Conservation (phyloP, 176 grass and related monocot species). For the Hordeum marinum region DNA sequence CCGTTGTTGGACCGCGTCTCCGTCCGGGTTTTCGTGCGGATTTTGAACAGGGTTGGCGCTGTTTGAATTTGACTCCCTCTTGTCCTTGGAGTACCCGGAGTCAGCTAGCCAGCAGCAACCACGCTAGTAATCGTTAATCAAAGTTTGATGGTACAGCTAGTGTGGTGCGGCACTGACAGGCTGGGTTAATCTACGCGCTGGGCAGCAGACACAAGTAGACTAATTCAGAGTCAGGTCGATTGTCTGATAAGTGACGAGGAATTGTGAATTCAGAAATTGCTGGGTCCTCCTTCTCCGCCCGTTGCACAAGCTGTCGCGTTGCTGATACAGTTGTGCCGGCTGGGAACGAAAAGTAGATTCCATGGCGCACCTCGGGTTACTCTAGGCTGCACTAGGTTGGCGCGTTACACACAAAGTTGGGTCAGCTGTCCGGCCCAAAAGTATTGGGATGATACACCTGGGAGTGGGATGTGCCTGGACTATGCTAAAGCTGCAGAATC, state of each 20-base stretch:
- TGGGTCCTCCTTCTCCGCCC: not conserved
- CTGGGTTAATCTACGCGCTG: not conserved
- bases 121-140: not conserved
- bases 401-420: not conserved
- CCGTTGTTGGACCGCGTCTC: not conserved
- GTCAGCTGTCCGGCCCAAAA: not conserved
- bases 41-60: not conserved
- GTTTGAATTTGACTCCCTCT: constrained; percentile 4
- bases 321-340: not conserved
- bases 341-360: constrained; percentile 32
- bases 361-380: not conserved
- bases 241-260: not conserved
- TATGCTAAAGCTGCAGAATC: not conserved
- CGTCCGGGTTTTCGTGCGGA: not conserved
- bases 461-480: not conserved
- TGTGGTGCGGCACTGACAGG: not conserved
- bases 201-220: not conserved
- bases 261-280: not conserved
- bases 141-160: not conserved
- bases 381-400: not conserved
- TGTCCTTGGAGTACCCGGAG: not conserved
- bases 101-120: not conserved
- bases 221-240: not conserved
- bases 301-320: not conserved
- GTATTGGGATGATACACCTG: not conserved